These are phyloP conservation scores for Apiotrichum veenhuisii DNA, from an alignment of 1,284 basidiomycete genomes.

Conservation along the genomic window DNA sequence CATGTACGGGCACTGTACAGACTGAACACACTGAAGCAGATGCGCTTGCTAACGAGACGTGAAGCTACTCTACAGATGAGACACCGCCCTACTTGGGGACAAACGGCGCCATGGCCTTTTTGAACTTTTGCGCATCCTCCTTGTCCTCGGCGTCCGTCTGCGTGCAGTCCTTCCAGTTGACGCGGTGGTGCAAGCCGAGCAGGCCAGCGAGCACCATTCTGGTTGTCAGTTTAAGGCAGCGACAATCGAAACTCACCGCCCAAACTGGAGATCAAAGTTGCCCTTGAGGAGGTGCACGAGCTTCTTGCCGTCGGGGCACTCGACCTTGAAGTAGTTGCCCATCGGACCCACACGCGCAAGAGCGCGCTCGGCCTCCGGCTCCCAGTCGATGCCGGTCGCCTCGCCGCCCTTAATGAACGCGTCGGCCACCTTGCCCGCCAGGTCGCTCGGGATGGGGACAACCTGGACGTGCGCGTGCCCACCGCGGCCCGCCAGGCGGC, in stretches of 20 bases:
- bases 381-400: conserved; percentile 61
- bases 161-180: conserved; percentile 85
- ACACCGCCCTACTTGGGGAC: conserved; percentile 41
- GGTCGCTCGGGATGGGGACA: conserved; percentile 68
- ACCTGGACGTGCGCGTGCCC: conserved; percentile 90
- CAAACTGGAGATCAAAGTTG: conserved; percentile 86
- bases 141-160: conserved; percentile 75
- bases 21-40: background rate
- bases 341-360: conserved; percentile 53
- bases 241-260: conserved; percentile 62
- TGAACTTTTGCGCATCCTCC: conserved; percentile 74
- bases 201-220: conserved; percentile 75
- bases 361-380: conserved; percentile 62
- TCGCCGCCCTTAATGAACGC: conserved; percentile 67
- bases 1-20: conserved; percentile 1
- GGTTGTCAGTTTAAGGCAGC: conserved; percentile 8
- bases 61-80: background rate
- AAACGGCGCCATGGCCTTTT: conserved; percentile 70
- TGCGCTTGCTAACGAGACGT: background rate
- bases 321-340: conserved; percentile 81
- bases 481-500: conserved; percentile 73
- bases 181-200: conserved; percentile 66
- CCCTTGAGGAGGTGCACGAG: conserved; percentile 79
- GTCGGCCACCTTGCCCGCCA: conserved; percentile 62
- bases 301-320: conserved; percentile 77